Conservation (phyloP, 202 grass and related monocot species). For the Bolboschoenoplectus hybrid region DNA sequence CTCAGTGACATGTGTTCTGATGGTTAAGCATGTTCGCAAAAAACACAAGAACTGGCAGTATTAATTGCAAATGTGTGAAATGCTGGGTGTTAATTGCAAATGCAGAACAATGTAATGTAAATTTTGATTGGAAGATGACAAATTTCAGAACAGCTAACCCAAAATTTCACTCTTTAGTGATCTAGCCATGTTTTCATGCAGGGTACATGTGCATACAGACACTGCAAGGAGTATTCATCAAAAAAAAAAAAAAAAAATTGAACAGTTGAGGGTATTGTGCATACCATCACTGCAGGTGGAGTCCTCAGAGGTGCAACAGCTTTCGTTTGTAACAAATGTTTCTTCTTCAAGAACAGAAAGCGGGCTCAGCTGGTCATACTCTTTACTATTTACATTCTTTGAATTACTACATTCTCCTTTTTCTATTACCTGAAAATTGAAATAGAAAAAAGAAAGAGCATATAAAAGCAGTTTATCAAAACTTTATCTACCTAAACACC, state of each 20-base stretch:
- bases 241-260: neutral
- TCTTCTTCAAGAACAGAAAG: slow-evolving; percentile 68
- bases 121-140: neutral
- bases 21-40: slow-evolving; percentile 10
- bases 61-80: neutral
- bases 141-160: neutral
- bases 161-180: slow-evolving; percentile 28
- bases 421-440: slow-evolving; percentile 56
- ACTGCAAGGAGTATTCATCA: slow-evolving; percentile 12
- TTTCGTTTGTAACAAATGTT: slow-evolving; percentile 53
- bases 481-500: slow-evolving; percentile 12
- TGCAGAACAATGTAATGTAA: neutral
- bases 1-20: neutral
- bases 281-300: slow-evolving; percentile 62
- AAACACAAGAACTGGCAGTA: neutral
- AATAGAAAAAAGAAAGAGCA: neutral
- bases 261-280: slow-evolving; percentile 8
- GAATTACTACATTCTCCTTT: slow-evolving; percentile 49
- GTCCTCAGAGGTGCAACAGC: slow-evolving; percentile 61
- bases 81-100: neutral
- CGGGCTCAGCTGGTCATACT: slow-evolving; percentile 56
- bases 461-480: slow-evolving; percentile 9
- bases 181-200: neutral
- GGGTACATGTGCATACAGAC: slow-evolving; percentile 21
- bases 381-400: slow-evolving; percentile 46